Evolutionary conservation across 306 rosid species (phyloP), one percentile per base, ranked within the genome.

Genomic region (Trifolium subterraneum): DNA sequence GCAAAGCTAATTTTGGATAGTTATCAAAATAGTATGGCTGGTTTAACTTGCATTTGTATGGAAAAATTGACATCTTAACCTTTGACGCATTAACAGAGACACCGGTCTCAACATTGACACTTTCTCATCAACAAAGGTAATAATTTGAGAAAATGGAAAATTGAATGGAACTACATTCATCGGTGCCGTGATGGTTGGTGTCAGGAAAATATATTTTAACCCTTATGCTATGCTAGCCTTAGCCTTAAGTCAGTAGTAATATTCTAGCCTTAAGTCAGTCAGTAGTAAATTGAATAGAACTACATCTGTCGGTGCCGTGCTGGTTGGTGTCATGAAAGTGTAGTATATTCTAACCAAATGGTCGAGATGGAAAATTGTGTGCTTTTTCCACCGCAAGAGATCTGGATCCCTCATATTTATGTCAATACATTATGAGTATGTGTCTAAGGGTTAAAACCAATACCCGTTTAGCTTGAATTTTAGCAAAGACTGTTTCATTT

Each of bases 1-100:
- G 22, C 3, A 70, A 64, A 19, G 51, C 19, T 51, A 78, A 64
- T 70, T 70, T 62, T 64, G 22, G 9, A 64, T 47, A 19, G 66
- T 20, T 42, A 20, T 65, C 1, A 20, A 42, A 65, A 20, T 13
- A 41, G 50, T 22, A 20, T 41, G 12, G 54, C 41, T 22, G 25
- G 56, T 61, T 50, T 18, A 52, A 54, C 68, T 52, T 27, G 20
- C 62, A 33, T 33, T 54, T 78, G 15, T 7, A 41, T 48, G 67
- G n/a, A 27, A 41, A 73, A 60, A 1, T 61, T 67, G 25, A 68
- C 50, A 27, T 65, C 50, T 22, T 51, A 78, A 51, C 35, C 63
- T 10, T 20, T 20, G 50, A 15, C 2, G 22, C 20, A 48, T 22
- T 16, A 6, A 48, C 22, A 16, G 0, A 48, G 10, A 7, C 55